phyloP scores from a whole-genome alignment of 2,329 filamentous ascomycete genomes.

The Paramyrothecium roridum region DNA sequence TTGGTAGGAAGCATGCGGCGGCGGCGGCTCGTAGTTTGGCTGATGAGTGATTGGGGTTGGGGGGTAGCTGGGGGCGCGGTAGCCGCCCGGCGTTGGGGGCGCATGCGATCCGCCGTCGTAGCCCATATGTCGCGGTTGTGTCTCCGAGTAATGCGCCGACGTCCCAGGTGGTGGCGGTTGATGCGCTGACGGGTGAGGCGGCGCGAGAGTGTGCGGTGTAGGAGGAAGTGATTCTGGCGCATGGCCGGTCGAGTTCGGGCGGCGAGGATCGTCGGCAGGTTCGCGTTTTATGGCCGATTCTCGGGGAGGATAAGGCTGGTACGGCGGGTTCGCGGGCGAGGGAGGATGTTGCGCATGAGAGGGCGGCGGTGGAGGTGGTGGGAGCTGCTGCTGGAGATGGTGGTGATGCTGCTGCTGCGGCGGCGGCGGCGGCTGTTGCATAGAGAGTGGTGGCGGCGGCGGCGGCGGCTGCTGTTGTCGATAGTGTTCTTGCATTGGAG shows the following conservation, averaged over 20 bases:
- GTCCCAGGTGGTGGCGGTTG: slow-evolving; percentile 26
- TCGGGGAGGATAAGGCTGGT: slow-evolving; percentile 41
- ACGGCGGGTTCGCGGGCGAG: slow-evolving; percentile 41
- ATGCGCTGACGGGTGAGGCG: slow-evolving; percentile 25
- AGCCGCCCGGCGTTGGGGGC: slow-evolving; percentile 41
- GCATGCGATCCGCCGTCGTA: slow-evolving; percentile 46
- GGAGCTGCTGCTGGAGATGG: slow-evolving; percentile 8
- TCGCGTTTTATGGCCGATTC: slow-evolving; percentile 58
- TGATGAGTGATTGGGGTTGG: slow-evolving; percentile 36
- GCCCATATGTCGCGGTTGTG: slow-evolving; percentile 48
- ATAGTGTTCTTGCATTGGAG: slow-evolving; percentile 53
- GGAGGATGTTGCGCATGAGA: slow-evolving; percentile 27
- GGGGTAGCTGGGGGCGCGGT: slow-evolving; percentile 37
- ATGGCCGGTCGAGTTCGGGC: slow-evolving; percentile 51
- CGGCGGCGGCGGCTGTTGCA: slow-evolving; percentile 10
- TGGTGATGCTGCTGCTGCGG: slow-evolving; percentile 13
- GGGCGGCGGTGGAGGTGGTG: slow-evolving; percentile 9
- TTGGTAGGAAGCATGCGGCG: slow-evolving; percentile 25
- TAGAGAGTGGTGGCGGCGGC: slow-evolving; percentile 14
- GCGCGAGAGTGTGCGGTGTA: slow-evolving; percentile 25
- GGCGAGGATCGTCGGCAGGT: slow-evolving; percentile 46
- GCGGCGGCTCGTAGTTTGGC: slow-evolving; percentile 32
- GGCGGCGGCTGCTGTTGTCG: slow-evolving; percentile 23
- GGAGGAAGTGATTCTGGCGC: slow-evolving; percentile 29
- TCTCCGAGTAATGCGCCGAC: slow-evolving; percentile 37